A percentile compares a stretch with the other conserved stretches of the same genome.
These are phyloP conservation scores for Lentinula novae-zelandiae DNA, from an alignment of 1,284 basidiomycete species.

Conservation along the genomic window DNA sequence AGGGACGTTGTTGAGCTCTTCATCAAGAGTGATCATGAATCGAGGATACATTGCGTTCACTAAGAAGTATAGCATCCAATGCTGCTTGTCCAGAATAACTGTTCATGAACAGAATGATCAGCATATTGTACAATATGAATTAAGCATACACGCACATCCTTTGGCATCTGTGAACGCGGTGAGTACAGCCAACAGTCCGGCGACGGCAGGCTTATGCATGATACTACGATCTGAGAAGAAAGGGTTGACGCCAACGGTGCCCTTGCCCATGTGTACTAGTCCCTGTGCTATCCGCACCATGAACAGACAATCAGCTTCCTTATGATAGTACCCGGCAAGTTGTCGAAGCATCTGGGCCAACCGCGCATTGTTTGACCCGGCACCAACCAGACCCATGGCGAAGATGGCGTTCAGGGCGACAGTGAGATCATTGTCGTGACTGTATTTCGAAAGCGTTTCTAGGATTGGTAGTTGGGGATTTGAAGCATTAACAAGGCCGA, in stretches of 20 bases:
- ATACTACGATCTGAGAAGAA: slow-evolving; percentile 94
- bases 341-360: slow-evolving; percentile 97
- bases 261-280: slow-evolving; percentile 98
- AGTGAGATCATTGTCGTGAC: slow-evolving; percentile 95
- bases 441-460: slow-evolving; percentile 99
- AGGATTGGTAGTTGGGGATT: slow-evolving; percentile 96
- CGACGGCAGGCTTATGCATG: slow-evolving; percentile 87
- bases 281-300: slow-evolving; percentile 97
- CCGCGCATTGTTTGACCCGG: slow-evolving; percentile 97
- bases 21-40: slow-evolving; percentile 96
- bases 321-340: slow-evolving; percentile 95
- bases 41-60: slow-evolving; percentile 96
- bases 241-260: slow-evolving; percentile 96
- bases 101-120: slow-evolving; percentile 13
- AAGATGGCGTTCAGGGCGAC: slow-evolving; percentile 98
- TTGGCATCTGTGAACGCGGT: slow-evolving; percentile 94
- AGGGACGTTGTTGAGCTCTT: slow-evolving; percentile 80
- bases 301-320: slow-evolving; percentile 96
- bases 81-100: slow-evolving; percentile 93
- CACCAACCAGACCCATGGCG: slow-evolving; percentile 98
- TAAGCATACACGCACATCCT: slow-evolving; percentile 62
- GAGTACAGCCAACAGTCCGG: slow-evolving; percentile 87
- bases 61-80: slow-evolving; percentile 99
- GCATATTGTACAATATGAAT: slow-evolving; percentile 1
- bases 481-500: slow-evolving; percentile 92